Conservation (phyloP, 495 filamentous ascomycete species). For the Penicillium angulare region DNA sequence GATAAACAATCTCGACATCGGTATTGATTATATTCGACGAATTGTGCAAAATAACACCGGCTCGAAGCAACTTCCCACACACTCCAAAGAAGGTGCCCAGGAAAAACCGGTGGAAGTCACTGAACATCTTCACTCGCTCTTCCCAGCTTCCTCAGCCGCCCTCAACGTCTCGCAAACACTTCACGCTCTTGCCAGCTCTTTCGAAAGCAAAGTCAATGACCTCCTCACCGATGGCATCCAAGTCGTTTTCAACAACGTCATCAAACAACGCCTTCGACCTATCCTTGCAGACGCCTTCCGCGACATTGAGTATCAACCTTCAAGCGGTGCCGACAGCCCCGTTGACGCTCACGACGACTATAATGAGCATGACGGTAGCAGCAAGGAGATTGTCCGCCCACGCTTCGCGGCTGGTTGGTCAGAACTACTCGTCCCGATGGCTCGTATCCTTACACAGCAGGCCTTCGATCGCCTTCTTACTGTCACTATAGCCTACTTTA, state of each 20-base stretch:
- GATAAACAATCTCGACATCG: conserved; percentile 91
- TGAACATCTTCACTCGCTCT: conserved; percentile 57
- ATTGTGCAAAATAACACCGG: conserved; percentile 70
- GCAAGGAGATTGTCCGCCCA: conserved; percentile 57
- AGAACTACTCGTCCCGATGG: conserved; percentile 75
- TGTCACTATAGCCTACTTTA: conserved; percentile 68
- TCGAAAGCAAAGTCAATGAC: conserved; percentile 73
- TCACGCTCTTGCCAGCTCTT: conserved; percentile 64
- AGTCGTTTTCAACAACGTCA: conserved; percentile 82
- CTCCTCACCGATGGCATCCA: conserved; percentile 77
- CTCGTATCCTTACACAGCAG: conserved; percentile 75
- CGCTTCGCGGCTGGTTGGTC: conserved; percentile 83
- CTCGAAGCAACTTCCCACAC: conserved; percentile 28
- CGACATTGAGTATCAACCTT: conserved; percentile 75
- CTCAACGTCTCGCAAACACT: conserved; percentile 64
- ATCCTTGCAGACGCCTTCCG: conserved; percentile 86
- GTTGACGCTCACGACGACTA: conserved; percentile 20
- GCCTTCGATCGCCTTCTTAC: conserved; percentile 71
- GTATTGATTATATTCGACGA: conserved; percentile 82
- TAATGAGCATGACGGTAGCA: conserved; percentile 40
- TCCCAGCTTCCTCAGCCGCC: conserved; percentile 76
- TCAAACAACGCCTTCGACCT: conserved; percentile 82
- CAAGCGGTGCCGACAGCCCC: conserved; percentile 42
- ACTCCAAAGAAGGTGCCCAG: conserved; percentile 16
- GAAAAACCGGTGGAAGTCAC: conserved; percentile 10